Base-by-base conservation (phyloP, 352 stramenopile genomes). In the Pythium volutum region DNA sequence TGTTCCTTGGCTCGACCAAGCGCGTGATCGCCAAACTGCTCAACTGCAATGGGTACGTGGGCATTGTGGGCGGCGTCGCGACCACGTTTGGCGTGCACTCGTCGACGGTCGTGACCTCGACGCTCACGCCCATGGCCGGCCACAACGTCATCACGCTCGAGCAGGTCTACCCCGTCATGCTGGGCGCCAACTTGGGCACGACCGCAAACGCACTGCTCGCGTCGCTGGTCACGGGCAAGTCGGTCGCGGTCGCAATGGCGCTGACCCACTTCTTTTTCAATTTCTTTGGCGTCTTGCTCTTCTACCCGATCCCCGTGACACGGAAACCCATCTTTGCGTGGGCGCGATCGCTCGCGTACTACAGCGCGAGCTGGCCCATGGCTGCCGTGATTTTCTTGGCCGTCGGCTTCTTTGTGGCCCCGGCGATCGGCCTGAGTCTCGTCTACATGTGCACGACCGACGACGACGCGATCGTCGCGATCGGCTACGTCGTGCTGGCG, bases 211-310 rank as follows among this genome's bases (percentile, higher is more conserved):
- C 77, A 18, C 55, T 98, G 42, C 62, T 97, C 20, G 88, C 91
- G 29, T 73, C 90, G 16, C 65, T 97, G 29, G 89, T 97, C 43
- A 92, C 86, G 27, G 82, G 76, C 54, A 93, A 85, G 39, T 69
- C 79, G 0, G 67, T 89, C 41, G 77, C 85, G 8, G 81, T 97
- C 36, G 87, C 95, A 55, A 88, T 97, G 42, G 93, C 90, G 29
- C 77, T 97, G 27, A 83, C 82, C 42, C 91, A 98, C 72, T 87
- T 97, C 45, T 95, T 91, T 64, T 97, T 98, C 79, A 98, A 97
- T 71, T 68, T 97, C 16, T 87, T 88, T 49, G 89, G 91, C 48
- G 75, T 96, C 50, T 53, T 97, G 41, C 81, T 97, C 31, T 98
- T 93, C 76, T 98, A 97, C 70, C 89, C 89, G 34, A 78, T 97